Evolutionary conservation across 1,284 basidiomycete species (phyloP).

Genomic region (Puccinia hordei): DNA sequence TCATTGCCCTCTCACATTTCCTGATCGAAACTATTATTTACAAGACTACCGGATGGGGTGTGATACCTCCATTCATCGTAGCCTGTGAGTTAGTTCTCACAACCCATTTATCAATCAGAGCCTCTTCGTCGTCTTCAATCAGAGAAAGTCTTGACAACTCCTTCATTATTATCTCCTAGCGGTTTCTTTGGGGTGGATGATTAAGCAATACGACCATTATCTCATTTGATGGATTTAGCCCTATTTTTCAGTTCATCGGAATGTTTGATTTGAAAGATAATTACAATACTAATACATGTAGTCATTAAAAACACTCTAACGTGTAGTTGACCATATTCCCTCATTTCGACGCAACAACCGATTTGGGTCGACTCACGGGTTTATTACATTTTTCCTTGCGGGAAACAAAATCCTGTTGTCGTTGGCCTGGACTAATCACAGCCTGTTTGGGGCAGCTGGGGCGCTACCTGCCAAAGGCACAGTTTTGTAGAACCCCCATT

Average conservation of each 20-base stretch:
- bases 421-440: too few species aligned
- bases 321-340: too few species aligned
- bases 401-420: too few species aligned
- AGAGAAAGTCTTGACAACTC: neutral
- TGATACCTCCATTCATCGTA: slow-evolving; percentile 76
- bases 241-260: neutral
- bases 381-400: too few species aligned
- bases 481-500: too few species aligned
- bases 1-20: slow-evolving; percentile 87
- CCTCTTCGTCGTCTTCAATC: neutral
- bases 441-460: too few species aligned
- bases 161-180: neutral
- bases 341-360: too few species aligned
- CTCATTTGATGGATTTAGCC: neutral
- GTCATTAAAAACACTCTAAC: too few species aligned
- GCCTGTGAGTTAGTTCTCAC: slow-evolving; percentile 69
- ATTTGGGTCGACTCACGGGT: too few species aligned
- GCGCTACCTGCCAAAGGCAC: too few species aligned
- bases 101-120: neutral
- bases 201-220: slow-evolving; percentile 18
- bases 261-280: neutral
- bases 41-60: slow-evolving; percentile 66
- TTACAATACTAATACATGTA: too few species aligned
- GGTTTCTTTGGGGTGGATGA: slow-evolving; percentile 25
- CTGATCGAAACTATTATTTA: slow-evolving; percentile 80